phyloP scores from a whole-genome alignment of 805 yeast genomes.

The Helenozyma rhizophorensis region DNA sequence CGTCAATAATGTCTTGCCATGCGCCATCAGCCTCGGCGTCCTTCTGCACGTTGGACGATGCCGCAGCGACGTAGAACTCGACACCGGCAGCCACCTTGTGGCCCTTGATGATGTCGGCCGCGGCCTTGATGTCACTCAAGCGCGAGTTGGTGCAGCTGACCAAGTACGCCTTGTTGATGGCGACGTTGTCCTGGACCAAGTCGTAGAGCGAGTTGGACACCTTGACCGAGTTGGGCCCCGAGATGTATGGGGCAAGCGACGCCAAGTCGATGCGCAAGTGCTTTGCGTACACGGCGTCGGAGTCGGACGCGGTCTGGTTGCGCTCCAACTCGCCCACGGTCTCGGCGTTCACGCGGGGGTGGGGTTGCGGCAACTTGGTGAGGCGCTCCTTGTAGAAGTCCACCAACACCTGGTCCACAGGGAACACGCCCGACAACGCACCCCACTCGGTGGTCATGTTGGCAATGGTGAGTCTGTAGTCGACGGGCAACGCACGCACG shows the following conservation, averaged over 20 bases:
- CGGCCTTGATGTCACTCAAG: slow-evolving; percentile 87
- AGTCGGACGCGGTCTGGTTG: slow-evolving; percentile 52
- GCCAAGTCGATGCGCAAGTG: slow-evolving; percentile 75
- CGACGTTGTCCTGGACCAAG: slow-evolving; percentile 66
- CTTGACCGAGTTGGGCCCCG: slow-evolving; percentile 98
- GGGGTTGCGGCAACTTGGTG: slow-evolving; percentile 58
- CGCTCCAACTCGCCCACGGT: slow-evolving; percentile 52
- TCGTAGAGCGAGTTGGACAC: slow-evolving; percentile 75
- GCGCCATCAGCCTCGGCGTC: slow-evolving; percentile 91
- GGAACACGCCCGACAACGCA: slow-evolving; percentile 87
- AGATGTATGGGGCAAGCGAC: slow-evolving; percentile 79
- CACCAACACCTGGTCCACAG: slow-evolving; percentile 79
- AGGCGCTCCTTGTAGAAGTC: slow-evolving; percentile 72
- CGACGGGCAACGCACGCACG: slow-evolving; percentile 62
- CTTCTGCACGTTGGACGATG: slow-evolving; percentile 85
- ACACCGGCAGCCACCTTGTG: slow-evolving; percentile 84
- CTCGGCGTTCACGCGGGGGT: slow-evolving; percentile 72
- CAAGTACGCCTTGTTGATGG: slow-evolving; percentile 88
- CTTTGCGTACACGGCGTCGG: slow-evolving; percentile 84
- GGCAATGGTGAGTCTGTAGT: slow-evolving; percentile 29
- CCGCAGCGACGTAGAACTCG: slow-evolving; percentile 96
- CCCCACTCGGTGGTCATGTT: slow-evolving; percentile 38
- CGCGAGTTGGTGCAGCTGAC: slow-evolving; percentile 98
- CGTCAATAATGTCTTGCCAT: slow-evolving; percentile 83
- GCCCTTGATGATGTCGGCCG: slow-evolving; percentile 82